These are phyloP conservation scores for Pholiota molesta DNA, from an alignment of 768 basidiomycete genomes.

Conservation along the genomic window DNA sequence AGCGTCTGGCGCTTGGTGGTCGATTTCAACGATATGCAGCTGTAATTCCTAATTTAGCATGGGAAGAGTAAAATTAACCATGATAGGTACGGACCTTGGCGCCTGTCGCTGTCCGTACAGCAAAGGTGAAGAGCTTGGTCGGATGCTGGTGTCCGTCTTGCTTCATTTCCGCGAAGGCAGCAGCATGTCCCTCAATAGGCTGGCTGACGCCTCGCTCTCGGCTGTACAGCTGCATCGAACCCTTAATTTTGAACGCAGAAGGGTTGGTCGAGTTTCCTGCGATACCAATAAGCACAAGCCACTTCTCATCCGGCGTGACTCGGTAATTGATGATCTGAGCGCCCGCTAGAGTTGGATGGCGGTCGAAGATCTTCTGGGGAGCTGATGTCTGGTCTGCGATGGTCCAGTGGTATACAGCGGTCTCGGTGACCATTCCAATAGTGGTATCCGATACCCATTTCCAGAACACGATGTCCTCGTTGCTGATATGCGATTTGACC, in stretches of 20 bases:
- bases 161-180: conserved; percentile 92
- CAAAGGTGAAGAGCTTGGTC: conserved; percentile 93
- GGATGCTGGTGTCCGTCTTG: conserved; percentile 83
- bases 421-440: conserved; percentile 94
- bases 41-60: conserved; percentile 32
- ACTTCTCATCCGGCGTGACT: conserved; percentile 89
- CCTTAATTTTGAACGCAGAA: conserved; percentile 98
- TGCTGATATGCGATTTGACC: conserved; percentile 93
- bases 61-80: conserved; percentile 2
- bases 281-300: conserved; percentile 96
- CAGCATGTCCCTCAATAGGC: conserved; percentile 98
- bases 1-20: conserved; percentile 90
- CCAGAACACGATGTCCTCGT: conserved; percentile 97
- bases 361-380: conserved; percentile 94
- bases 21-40: conserved; percentile 99
- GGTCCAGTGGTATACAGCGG: conserved; percentile 92
- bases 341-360: conserved; percentile 91
- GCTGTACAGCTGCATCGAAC: conserved; percentile 96
- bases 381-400: conserved; percentile 73
- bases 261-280: conserved; percentile 91
- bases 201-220: conserved; percentile 92
- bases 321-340: conserved; percentile 99
- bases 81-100: conserved; percentile 78
- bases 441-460: conserved; percentile 94
- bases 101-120: conserved; percentile 94